phyloP scores from a whole-genome alignment of 1,139 yeast species.

The Lodderomyces parapsilosis region DNA sequence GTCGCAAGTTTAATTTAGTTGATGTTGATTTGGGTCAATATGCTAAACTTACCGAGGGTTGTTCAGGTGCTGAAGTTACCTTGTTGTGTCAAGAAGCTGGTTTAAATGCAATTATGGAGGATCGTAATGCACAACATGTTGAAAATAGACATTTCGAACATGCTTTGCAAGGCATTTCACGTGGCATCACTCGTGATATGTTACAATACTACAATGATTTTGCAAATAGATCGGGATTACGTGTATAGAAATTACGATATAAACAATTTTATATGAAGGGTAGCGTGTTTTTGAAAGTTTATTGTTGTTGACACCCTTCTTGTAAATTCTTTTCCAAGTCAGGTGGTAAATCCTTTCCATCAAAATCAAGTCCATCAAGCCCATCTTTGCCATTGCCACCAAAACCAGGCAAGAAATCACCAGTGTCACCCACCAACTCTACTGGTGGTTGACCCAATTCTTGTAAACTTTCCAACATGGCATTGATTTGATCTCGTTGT shows the following conservation, averaged over 20 bases:
- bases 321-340: slow-evolving; percentile 48
- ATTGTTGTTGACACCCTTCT: slow-evolving; percentile 35
- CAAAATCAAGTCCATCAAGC: slow-evolving; percentile 35
- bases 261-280: too few species aligned
- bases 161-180: slow-evolving; percentile 66
- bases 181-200: slow-evolving; percentile 85
- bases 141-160: slow-evolving; percentile 63
- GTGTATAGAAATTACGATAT: slow-evolving; percentile 19
- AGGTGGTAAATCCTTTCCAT: slow-evolving; percentile 45
- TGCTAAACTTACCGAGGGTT: slow-evolving; percentile 78
- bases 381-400: slow-evolving; percentile 19
- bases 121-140: slow-evolving; percentile 55
- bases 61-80: slow-evolving; percentile 96
- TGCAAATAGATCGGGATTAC: slow-evolving; percentile 45
- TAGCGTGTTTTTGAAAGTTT: too few species aligned
- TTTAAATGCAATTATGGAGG: slow-evolving; percentile 82
- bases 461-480: slow-evolving; percentile 66
- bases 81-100: slow-evolving; percentile 95
- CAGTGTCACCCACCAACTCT: slow-evolving; percentile 69
- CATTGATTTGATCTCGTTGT: slow-evolving; percentile 53
- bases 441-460: slow-evolving; percentile 88
- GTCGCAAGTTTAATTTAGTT: slow-evolving; percentile 53
- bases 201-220: slow-evolving; percentile 69
- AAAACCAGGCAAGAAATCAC: slow-evolving; percentile 42
- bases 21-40: slow-evolving; percentile 44